phyloP scores from a whole-genome alignment of 768 basidiomycete species.

The Amanita subjunquillea region DNA sequence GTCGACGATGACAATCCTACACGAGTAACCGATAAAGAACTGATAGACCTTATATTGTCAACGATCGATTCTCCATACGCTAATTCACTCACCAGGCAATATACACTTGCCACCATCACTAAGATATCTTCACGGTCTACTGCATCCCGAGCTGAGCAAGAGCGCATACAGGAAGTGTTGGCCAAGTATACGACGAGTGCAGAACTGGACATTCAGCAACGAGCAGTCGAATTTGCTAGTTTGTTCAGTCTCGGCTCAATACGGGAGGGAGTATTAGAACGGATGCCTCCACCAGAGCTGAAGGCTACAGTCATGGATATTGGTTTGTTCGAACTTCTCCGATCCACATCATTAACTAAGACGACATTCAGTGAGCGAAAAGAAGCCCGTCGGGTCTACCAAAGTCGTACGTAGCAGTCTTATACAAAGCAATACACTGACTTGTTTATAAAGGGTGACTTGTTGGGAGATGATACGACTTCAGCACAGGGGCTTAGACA shows the following conservation, averaged over 20 bases:
- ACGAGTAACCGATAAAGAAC: constrained; percentile 70
- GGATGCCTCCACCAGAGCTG: constrained; percentile 98
- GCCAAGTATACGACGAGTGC: constrained; percentile 78
- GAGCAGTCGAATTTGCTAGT: constrained; percentile 89
- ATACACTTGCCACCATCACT: constrained; percentile 79
- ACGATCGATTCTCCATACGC: constrained; percentile 91
- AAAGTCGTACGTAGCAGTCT: constrained; percentile 50
- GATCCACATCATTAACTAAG: constrained; percentile 3
- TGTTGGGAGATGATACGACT: constrained; percentile 69
- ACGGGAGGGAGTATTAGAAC: constrained; percentile 79
- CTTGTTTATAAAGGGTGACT: constrained; percentile 40
- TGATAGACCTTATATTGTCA: constrained; percentile 79
- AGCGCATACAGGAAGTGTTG: constrained; percentile 69
- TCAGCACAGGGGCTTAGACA: constrained; percentile 23
- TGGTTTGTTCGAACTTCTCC: constrained; percentile 36
- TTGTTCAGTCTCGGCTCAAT: constrained; percentile 73
- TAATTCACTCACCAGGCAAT: constrained; percentile 86
- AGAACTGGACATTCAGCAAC: constrained; percentile 92
- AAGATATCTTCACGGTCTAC: constrained; percentile 82
- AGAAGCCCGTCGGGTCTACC: constrained; percentile 91
- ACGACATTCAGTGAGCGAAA: constrained; percentile 68
- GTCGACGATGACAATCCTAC: constrained; percentile 61
- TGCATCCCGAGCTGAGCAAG: constrained; percentile 56
- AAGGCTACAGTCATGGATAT: constrained; percentile 95
- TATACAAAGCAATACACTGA: constrained; percentile 9